Conservation (phyloP, 257 asterid genomes). For the Plantago elongata region DNA sequence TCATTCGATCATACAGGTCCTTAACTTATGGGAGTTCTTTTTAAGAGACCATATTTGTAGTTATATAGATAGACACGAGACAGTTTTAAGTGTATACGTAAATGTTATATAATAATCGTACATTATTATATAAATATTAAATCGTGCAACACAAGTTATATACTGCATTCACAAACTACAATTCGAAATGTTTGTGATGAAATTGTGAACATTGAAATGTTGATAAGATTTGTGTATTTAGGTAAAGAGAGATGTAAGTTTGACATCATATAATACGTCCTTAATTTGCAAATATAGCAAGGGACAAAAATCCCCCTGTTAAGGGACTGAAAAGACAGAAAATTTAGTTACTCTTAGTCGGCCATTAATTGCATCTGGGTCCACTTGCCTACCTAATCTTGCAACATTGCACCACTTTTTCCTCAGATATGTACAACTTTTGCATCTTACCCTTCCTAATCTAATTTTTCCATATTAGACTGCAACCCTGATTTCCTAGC, state of each 20-base stretch:
- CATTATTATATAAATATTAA: no score
- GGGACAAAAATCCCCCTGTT: neutral
- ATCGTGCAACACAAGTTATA: no score
- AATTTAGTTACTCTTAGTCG: neutral
- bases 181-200: neutral
- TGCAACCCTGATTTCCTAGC: neutral
- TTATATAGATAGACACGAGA: no score
- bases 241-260: neutral
- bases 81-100: no score
- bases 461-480: neutral
- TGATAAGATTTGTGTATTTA: neutral
- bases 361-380: conserved; percentile 6
- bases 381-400: conserved; percentile 6
- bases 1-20: no score
- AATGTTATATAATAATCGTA: no score
- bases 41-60: no score
- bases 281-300: neutral
- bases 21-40: no score
- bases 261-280: neutral
- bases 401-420: conserved; percentile 1
- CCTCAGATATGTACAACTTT: neutral
- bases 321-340: conserved; percentile 6
- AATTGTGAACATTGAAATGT: neutral
- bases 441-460: neutral
- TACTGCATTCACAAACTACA: neutral